Evolutionary conservation across 768 basidiomycete species (phyloP).

Genomic region (Pulveroboletus sp.): DNA sequence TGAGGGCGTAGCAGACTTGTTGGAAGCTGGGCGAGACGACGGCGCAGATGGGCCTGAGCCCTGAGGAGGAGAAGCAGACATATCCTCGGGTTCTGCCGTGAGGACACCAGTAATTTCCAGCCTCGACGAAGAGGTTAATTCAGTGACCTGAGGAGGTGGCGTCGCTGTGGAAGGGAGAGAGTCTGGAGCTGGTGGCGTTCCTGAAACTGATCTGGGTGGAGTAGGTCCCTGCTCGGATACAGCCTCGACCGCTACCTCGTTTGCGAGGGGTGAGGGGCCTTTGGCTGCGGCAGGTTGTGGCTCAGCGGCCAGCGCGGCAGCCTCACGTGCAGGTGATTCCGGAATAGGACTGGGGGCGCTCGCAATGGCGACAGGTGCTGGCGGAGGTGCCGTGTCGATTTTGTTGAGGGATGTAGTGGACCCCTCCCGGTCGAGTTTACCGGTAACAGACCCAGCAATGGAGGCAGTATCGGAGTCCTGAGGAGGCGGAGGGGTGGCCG

Average conservation of each 20-base stretch:
- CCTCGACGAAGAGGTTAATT: constrained; percentile 24
- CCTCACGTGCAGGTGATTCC: constrained; percentile 64
- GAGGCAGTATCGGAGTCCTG: constrained; percentile 28
- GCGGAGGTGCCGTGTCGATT: constrained; percentile 33
- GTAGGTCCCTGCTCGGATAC: constrained; percentile 14
- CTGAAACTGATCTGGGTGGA: constrained; percentile 20
- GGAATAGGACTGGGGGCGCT: constrained; percentile 59
- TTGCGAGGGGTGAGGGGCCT: constrained; percentile 44
- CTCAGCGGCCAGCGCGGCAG: constrained; percentile 37
- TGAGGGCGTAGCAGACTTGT: constrained; percentile 15
- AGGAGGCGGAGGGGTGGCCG: constrained; percentile 24
- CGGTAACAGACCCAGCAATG: constrained; percentile 24
- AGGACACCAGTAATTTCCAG: constrained; percentile 43
- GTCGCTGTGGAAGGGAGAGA: constrained; percentile 10
- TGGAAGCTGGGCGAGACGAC: constrained; percentile 17
- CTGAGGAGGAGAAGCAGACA: constrained; percentile 11
- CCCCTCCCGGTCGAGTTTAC: constrained; percentile 28
- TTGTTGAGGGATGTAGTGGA: constrained; percentile 29
- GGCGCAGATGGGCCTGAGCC: constrained; percentile 5
- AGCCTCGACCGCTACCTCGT: constrained; percentile 19
- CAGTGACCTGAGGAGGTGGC: constrained; percentile 12
- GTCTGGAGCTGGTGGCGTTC: constrained; percentile 16
- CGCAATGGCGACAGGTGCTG: constrained; percentile 15
- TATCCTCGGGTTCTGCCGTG: constrained; percentile 47
- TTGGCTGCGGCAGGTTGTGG: constrained; percentile 20